A percentile compares a stretch with the other conserved stretches of the same genome.
Evolutionary conservation across 805 yeast species (phyloP).

Genomic region (Candida bentonensis): DNA sequence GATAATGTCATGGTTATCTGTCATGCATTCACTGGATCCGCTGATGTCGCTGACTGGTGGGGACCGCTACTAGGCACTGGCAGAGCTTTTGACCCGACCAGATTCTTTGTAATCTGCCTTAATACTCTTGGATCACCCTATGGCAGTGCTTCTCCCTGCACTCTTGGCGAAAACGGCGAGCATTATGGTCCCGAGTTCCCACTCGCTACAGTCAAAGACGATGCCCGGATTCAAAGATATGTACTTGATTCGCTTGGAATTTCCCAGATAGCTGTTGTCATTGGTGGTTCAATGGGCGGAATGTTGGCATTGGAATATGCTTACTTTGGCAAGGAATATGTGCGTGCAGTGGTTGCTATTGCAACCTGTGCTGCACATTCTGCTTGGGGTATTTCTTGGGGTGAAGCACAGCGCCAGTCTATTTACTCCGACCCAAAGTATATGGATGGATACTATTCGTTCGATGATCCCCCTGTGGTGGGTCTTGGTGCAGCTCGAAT

Average conservation of each 20-base stretch:
- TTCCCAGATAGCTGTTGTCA: conserved; percentile 63
- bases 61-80: conserved; percentile 83
- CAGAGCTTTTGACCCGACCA: conserved; percentile 80
- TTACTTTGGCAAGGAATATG: conserved; percentile 52
- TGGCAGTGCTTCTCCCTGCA: conserved; percentile 86
- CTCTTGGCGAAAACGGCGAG: conserved; percentile 57
- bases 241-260: conserved; percentile 73
- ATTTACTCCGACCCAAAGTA: conserved; percentile 92
- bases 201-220: conserved; percentile 85
- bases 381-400: conserved; percentile 99
- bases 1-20: conserved; percentile 82
- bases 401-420: conserved; percentile 94
- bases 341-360: conserved; percentile 58
- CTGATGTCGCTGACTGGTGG: conserved; percentile 98
- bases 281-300: conserved; percentile 99
- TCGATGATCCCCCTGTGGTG: conserved; percentile 64
- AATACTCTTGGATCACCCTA: conserved; percentile 95
- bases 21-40: conserved; percentile 91
- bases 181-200: conserved; percentile 96
- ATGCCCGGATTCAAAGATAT: conserved; percentile 61
- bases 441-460: conserved; percentile 72
- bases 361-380: conserved; percentile 92
- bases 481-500: conserved; percentile 95
- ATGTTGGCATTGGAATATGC: conserved; percentile 89
- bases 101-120: conserved; percentile 74